These are phyloP conservation scores for Asclepias syriaca DNA, from an alignment of 257 asterid species.

Conservation along the genomic window DNA sequence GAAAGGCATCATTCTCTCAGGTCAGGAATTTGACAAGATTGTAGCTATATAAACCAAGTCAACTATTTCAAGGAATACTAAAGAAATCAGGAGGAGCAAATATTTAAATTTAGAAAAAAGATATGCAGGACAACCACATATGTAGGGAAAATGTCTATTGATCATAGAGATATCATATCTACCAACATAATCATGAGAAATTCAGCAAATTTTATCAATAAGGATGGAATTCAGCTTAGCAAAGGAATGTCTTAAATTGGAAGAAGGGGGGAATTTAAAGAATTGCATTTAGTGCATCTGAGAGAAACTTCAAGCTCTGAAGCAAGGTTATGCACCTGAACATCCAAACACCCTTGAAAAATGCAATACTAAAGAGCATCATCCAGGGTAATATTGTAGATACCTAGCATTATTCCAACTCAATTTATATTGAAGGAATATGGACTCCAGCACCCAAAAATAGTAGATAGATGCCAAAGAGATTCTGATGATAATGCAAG, in stretches of 20 bases:
- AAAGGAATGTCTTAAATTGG: background rate
- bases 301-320: background rate
- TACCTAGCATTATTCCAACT: no score
- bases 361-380: background rate
- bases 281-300: background rate
- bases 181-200: background rate
- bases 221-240: background rate
- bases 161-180: background rate
- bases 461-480: no score
- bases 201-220: background rate
- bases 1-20: conserved; percentile 1
- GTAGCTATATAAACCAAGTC: background rate
- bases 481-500: no score
- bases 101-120: background rate
- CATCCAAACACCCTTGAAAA: background rate
- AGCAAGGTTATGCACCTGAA: background rate
- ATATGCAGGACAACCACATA: background rate
- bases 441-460: no score
- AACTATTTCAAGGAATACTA: background rate
- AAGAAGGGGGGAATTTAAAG: background rate
- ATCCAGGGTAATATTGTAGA: background rate
- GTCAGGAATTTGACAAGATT: background rate
- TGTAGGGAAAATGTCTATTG: background rate
- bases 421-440: no score
- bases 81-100: no score